These are phyloP conservation scores for Rhamnella rubrinervis DNA, from an alignment of 331 rosid genomes.

Conservation along the genomic window DNA sequence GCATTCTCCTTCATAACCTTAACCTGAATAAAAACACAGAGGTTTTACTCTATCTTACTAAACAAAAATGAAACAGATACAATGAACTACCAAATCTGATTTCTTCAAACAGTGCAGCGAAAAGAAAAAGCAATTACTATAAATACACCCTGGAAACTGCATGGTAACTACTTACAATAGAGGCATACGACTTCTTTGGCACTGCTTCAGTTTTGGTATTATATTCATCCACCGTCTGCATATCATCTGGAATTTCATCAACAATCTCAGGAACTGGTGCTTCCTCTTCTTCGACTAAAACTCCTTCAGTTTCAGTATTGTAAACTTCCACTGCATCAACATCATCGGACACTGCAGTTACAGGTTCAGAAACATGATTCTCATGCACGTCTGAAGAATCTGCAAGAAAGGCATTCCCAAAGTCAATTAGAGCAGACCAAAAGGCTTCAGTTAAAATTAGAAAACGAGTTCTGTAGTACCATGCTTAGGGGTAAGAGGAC, in stretches of 20 bases:
- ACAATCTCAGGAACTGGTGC: conserved; percentile 51
- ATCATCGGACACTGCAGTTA: conserved; percentile 29
- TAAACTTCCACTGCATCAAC: conserved; percentile 41
- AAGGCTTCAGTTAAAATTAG: conserved; percentile 6
- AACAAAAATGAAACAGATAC: not conserved
- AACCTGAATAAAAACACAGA: conserved; percentile 32
- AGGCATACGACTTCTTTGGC: conserved; percentile 85
- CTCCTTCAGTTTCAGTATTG: conserved; percentile 43
- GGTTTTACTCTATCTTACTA: no score
- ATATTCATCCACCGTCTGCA: conserved; percentile 45
- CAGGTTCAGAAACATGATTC: conserved; percentile 39
- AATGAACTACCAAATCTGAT: not conserved
- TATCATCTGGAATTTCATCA: conserved; percentile 59
- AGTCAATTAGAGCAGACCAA: conserved; percentile 11
- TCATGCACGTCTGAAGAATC: conserved; percentile 38
- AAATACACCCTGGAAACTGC: not conserved
- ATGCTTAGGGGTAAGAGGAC: conserved; percentile 32
- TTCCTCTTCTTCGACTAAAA: conserved; percentile 48
- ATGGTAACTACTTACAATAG: conserved; percentile 54
- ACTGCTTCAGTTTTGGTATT: conserved; percentile 51
- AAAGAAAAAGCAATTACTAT: not conserved
- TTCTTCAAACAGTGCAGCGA: not conserved
- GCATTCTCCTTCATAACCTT: conserved; percentile 61
- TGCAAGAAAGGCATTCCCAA: conserved; percentile 18
- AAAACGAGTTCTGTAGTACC: conserved; percentile 42